A percentile compares a stretch with the other conserved stretches of the same genome.
Evolutionary conservation across 768 basidiomycete species (phyloP).

Genomic region (Mycena alexandri): DNA sequence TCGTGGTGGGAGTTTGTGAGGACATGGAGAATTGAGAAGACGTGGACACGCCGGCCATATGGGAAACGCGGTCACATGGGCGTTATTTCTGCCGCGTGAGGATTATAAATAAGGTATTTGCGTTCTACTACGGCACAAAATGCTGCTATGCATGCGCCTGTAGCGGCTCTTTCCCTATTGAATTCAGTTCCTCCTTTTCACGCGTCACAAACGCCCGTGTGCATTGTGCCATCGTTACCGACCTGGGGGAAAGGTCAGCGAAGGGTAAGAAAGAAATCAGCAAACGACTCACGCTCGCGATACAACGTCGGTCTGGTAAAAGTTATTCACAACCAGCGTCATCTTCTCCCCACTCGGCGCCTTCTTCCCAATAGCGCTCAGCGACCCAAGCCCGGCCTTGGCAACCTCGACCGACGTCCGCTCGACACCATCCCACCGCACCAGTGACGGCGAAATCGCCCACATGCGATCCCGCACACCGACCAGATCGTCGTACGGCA

Average conservation of each 20-base stretch:
- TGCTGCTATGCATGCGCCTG: slow-evolving; percentile 55
- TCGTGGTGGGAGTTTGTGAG: slow-evolving; percentile 3
- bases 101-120: slow-evolving; percentile 13
- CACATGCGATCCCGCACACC: slow-evolving; percentile 92
- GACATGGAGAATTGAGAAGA: slow-evolving; percentile 6
- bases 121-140: slow-evolving; percentile 25
- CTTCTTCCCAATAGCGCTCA: slow-evolving; percentile 55
- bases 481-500: slow-evolving; percentile 92
- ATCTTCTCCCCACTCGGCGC: slow-evolving; percentile 66
- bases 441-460: slow-evolving; percentile 93
- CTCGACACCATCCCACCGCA: slow-evolving; percentile 88
- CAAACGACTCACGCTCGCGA: slow-evolving; percentile 83
- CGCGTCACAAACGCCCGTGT: slow-evolving; percentile 87
- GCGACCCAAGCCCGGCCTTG: slow-evolving; percentile 72
- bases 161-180: slow-evolving; percentile 57
- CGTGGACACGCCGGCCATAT: slow-evolving; percentile 3
- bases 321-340: slow-evolving; percentile 83
- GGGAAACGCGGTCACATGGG: slow-evolving; percentile 12
- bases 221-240: slow-evolving; percentile 97
- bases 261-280: slow-evolving; percentile 3
- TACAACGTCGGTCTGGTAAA: slow-evolving; percentile 97
- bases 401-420: slow-evolving; percentile 80
- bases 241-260: slow-evolving; percentile 42
- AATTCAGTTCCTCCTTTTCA: slow-evolving; percentile 70
- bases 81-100: too few species aligned